Evolutionary conservation across 208 protist genomes (phyloP).

Genomic region (Acanthamoeba triangularis): DNA sequence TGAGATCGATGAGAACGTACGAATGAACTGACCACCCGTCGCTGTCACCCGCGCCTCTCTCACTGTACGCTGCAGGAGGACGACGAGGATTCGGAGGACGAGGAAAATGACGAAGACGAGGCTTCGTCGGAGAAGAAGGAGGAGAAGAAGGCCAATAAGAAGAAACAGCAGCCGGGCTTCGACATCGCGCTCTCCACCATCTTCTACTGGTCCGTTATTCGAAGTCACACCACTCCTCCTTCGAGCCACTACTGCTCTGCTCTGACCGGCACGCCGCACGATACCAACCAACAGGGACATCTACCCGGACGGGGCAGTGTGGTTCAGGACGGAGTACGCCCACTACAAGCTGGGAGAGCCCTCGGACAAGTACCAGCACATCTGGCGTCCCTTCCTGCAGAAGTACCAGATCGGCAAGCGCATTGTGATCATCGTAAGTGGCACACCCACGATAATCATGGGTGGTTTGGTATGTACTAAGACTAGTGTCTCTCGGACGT

Average conservation of each 20-base stretch:
- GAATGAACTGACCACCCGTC: neutral
- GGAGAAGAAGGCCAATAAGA: conserved; percentile 28
- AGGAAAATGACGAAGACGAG: conserved; percentile 29
- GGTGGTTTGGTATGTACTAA: neutral
- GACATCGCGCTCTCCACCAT: conserved; percentile 44
- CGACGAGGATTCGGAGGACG: neutral
- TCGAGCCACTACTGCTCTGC: neutral
- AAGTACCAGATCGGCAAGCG: conserved; percentile 45
- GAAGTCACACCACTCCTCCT: neutral
- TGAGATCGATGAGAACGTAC: neutral
- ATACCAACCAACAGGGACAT: neutral
- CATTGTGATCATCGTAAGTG: neutral
- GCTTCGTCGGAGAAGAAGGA: neutral
- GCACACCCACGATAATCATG: neutral
- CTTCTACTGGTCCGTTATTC: conserved; percentile 6
- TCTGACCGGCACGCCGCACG: neutral
- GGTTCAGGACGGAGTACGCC: conserved; percentile 38
- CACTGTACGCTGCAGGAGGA: too few relatives aligned
- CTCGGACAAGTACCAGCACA: conserved; percentile 26
- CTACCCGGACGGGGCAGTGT: conserved; percentile 41
- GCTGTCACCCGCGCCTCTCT: too few relatives aligned
- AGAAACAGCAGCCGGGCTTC: conserved; percentile 34
- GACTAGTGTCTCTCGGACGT: neutral
- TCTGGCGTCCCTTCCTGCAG: conserved; percentile 39
- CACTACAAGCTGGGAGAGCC: conserved; percentile 64